phyloP scores from a whole-genome alignment of 495 filamentous ascomycete species.

The Aspergillus carlsbadensis region DNA sequence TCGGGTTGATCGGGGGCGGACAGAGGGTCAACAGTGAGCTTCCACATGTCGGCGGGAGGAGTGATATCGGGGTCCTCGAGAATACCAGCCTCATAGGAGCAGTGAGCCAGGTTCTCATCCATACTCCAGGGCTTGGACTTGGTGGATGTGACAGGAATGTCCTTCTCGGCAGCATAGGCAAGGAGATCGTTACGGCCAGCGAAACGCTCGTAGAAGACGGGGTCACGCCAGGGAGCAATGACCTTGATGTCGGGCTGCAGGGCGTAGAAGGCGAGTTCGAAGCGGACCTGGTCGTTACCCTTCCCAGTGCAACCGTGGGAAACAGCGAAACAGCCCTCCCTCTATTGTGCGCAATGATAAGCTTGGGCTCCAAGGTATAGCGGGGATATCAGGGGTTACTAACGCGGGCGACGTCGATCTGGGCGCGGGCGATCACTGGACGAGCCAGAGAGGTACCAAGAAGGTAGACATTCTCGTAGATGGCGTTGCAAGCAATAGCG shows the following conservation, averaged over 20 bases:
- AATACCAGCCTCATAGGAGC: slow-evolving; percentile 83
- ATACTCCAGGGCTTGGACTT: slow-evolving; percentile 75
- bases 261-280: slow-evolving; percentile 77
- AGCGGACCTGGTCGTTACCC: slow-evolving; percentile 85
- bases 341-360: slow-evolving; percentile 19
- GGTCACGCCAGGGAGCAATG: slow-evolving; percentile 86
- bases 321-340: slow-evolving; percentile 52
- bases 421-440: slow-evolving; percentile 83
- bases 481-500: slow-evolving; percentile 79
- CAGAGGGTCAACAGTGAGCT: slow-evolving; percentile 68
- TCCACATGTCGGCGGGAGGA: slow-evolving; percentile 84
- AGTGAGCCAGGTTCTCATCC: slow-evolving; percentile 76
- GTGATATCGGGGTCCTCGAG: slow-evolving; percentile 50
- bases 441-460: slow-evolving; percentile 78
- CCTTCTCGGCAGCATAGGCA: slow-evolving; percentile 73
- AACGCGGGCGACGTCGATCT: slow-evolving; percentile 63
- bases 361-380: neutral
- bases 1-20: slow-evolving; percentile 73
- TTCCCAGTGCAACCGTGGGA: slow-evolving; percentile 85
- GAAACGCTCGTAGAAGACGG: slow-evolving; percentile 80
- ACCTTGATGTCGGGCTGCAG: slow-evolving; percentile 76
- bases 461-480: slow-evolving; percentile 82
- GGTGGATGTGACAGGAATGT: slow-evolving; percentile 83
- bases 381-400: neutral
- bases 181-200: slow-evolving; percentile 84